Base-by-base conservation (phyloP, 2,329 filamentous ascomycete species). In the Fusarium compactum region DNA sequence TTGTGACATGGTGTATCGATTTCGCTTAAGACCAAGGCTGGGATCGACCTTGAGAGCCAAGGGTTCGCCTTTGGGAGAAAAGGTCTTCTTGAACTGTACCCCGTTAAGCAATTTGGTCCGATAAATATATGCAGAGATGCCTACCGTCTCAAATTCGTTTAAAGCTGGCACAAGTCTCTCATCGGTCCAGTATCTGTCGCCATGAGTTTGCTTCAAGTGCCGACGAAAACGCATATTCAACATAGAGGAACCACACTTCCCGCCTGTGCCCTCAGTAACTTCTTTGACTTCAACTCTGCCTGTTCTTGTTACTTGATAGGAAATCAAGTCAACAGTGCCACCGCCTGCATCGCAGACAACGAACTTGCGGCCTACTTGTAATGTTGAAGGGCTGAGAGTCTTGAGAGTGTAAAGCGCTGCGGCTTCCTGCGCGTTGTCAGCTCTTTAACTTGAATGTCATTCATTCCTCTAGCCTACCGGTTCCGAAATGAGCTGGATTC, bases 271-370 rank as follows among this genome's bases (percentile, higher is more conserved):
- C 32, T 82, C 80, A 6, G 82, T 82, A 16, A 84, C 82, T 74
- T 87, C 85, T 58, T 80, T 79, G n/a, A 87, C 77, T 62, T 83
- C 79, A 9, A 86, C 76, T 18, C 80, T 78, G 4, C 81, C 77
- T 6, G 84, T 71, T 12, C 78, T 76, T 4, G 77, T 81, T 41
- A 87, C 81, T 59, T 83, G 82, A 66, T 87, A 87, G 9, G 83
- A 85, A 61, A 87, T 86, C 22, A 87, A 77, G 72, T 88, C 86
- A 3, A 85, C 85, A 2, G 85, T 86, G 25, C 85, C 86, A 34
- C 86, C 86, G 14, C 85, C 85, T 22, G 85, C 85, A 68, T 88
- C 86, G 41, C 85, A 85, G 5, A 87, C 81, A 16, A 87, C 82
- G 53, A 87, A 85, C 20, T 81, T 83, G 41, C 85, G 83, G 25